Evolutionary conservation across 2,329 filamentous ascomycete genomes (phyloP), one percentile per base, ranked within the genome.

Genomic region (Cordyceps sp.): DNA sequence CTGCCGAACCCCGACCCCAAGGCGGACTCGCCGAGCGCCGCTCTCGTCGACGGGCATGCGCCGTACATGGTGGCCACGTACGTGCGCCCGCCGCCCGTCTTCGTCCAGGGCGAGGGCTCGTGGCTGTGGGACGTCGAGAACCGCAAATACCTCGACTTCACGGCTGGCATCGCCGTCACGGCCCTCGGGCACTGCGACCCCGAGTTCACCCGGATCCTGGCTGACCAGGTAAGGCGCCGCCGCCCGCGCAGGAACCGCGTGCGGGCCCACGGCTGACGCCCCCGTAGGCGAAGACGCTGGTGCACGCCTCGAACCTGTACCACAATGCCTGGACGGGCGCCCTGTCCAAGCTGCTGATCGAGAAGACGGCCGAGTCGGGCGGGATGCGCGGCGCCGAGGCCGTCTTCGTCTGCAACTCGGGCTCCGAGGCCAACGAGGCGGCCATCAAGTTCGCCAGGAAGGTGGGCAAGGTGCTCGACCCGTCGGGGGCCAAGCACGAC

Each of bases 51-150:
- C 42, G 72, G 82, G 38, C 75, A 85, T 46, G 68, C 76, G 21
- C 79, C 81, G 4, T 96, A 76, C 58, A 96, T 98, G 88, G 81
- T 98, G 19, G 78, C 85, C 3, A 98, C 90, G 33, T 98, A 98
- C 57, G 75, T 84, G 32, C 82, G 90, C 18, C 88, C 90, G 30
- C 69, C 80, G 28, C 84, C 85, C 3, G 81, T 96, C 49, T 94
- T 98, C 54, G 74, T 85, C 36, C 81, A 77, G 52, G 90, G 86
- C 40, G 64, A 84, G 50, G 90, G 90, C 3, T 85, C 78, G 37
- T 86, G 85, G 52, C 56, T 98, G 39, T 96, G 77, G 73, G 90
- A 98, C 52, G 60, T 88, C 24, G 85, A 94, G 59, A 81, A 90
- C 50, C 66, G 82, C 38, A 76, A 75, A 52, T 98, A 94, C 52